A percentile compares a stretch with the other conserved stretches of the same genome.
phyloP scores from a whole-genome alignment of 2,329 filamentous ascomycete species.

The Onygenales sp. region DNA sequence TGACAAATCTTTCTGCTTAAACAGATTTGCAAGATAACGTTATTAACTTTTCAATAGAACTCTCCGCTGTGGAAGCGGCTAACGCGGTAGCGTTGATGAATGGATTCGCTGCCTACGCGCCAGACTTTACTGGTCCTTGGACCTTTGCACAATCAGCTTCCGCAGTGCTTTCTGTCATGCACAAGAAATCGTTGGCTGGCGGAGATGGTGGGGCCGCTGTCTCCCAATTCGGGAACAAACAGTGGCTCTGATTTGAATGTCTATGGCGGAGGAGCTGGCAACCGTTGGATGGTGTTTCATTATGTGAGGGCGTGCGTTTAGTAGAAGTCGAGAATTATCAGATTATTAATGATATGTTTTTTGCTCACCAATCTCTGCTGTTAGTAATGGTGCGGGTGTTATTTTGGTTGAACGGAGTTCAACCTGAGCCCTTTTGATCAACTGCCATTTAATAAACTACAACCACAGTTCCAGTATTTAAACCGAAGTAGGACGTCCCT shows the following conservation, averaged over 20 bases:
- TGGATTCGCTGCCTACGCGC: conserved; percentile 30
- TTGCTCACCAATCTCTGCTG: too few species aligned
- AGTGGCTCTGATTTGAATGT: conserved; percentile 36
- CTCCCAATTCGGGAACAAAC: conserved; percentile 45
- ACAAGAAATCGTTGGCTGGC: conserved; percentile 35
- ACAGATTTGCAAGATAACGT: neutral
- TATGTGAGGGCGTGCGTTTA: too few species aligned
- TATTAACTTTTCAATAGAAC: conserved; percentile 4
- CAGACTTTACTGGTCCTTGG: conserved; percentile 29
- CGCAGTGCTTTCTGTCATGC: conserved; percentile 19
- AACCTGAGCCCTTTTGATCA: too few species aligned
- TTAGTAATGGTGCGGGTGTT: too few species aligned
- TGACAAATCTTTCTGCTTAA: conserved; percentile 1
- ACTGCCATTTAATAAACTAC: too few species aligned
- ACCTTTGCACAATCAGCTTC: conserved; percentile 30
- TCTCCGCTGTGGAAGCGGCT: conserved; percentile 14
- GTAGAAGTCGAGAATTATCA: too few species aligned
- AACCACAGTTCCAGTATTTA: too few species aligned
- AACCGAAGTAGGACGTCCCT: too few species aligned
- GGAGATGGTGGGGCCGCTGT: conserved; percentile 44
- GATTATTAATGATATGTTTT: too few species aligned
- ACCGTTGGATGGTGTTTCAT: too few species aligned
- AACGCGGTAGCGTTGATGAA: conserved; percentile 15
- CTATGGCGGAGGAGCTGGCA: too few species aligned
- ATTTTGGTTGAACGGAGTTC: too few species aligned